phyloP scores from a whole-genome alignment of 169 alveolate genomes.

The Babesia caballi region DNA sequence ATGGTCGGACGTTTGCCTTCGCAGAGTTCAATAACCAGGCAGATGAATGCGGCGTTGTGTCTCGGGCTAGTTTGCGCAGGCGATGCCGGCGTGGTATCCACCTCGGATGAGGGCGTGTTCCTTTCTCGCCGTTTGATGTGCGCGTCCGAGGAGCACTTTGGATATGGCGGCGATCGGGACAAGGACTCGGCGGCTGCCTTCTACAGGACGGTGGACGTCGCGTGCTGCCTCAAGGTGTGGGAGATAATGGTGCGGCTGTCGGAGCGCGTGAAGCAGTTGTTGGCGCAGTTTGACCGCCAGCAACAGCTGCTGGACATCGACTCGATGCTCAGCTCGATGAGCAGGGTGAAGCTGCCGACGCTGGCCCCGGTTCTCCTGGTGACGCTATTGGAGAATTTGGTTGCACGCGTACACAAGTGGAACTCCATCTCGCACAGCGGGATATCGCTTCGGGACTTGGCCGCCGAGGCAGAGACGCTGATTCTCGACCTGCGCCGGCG shows the following conservation, averaged over 20 bases:
- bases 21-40: background rate
- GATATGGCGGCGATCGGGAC: background rate
- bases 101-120: background rate
- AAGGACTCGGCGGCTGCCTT: background rate
- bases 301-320: slow-evolving; percentile 23
- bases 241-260: background rate
- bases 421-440: slow-evolving; percentile 31
- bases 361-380: slow-evolving; percentile 18
- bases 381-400: slow-evolving; percentile 32
- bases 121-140: slow-evolving; percentile 2
- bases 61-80: slow-evolving; percentile 3
- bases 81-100: background rate
- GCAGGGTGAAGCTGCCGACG: slow-evolving; percentile 10
- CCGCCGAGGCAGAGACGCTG: slow-evolving; percentile 4
- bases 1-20: background rate
- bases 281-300: slow-evolving; percentile 10
- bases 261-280: background rate
- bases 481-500: slow-evolving; percentile 23
- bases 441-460: slow-evolving; percentile 15
- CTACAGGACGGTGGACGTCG: slow-evolving; percentile 12
- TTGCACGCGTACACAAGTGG: slow-evolving; percentile 44
- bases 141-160: slow-evolving; percentile 25
- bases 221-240: slow-evolving; percentile 8
- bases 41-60: slow-evolving; percentile 21
- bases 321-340: slow-evolving; percentile 13